phyloP scores from a whole-genome alignment of 805 yeast species.

The Zygosaccharomyces pseudorouxii region DNA sequence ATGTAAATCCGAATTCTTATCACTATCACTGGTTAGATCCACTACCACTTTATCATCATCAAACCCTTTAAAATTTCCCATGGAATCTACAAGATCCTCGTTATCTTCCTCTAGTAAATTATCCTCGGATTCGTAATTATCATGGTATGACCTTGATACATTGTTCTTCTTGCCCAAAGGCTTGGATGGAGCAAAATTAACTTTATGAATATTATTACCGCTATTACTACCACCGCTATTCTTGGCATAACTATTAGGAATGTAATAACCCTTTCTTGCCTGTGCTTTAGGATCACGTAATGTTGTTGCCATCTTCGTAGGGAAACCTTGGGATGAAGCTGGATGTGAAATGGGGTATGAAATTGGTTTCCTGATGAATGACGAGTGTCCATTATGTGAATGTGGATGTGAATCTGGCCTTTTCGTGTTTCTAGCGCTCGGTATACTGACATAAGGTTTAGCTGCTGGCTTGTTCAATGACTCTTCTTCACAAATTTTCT shows the following conservation, averaged over 20 bases:
- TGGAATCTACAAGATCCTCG: neutral
- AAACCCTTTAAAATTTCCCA: slow-evolving; percentile 15
- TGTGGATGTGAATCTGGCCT: neutral
- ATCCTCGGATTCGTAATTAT: neutral
- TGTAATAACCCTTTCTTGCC: slow-evolving; percentile 3
- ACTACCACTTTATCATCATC: slow-evolving; percentile 14
- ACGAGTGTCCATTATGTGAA: slow-evolving; percentile 17
- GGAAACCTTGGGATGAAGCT: slow-evolving; percentile 14
- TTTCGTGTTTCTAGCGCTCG: slow-evolving; percentile 1
- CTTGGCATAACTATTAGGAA: neutral
- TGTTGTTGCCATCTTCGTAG: slow-evolving; percentile 33
- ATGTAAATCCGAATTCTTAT: slow-evolving; percentile 9
- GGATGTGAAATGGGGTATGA: slow-evolving; percentile 7
- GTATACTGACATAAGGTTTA: neutral
- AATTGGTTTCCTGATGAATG: slow-evolving; percentile 20
- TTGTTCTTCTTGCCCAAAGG: slow-evolving; percentile 16
- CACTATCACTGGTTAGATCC: slow-evolving; percentile 19
- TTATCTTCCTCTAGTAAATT: neutral
- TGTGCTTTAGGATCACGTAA: slow-evolving; percentile 23
- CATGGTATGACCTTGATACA: neutral
- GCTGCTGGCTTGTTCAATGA: slow-evolving; percentile 4
- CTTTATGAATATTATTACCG: slow-evolving; percentile 6
- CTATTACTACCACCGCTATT: slow-evolving; percentile 1
- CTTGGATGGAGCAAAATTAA: slow-evolving; percentile 29
- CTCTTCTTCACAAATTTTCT: slow-evolving; percentile 18